Conservation (phyloP, 148 eudicot genomes). For the Diospyros lotus region DNA sequence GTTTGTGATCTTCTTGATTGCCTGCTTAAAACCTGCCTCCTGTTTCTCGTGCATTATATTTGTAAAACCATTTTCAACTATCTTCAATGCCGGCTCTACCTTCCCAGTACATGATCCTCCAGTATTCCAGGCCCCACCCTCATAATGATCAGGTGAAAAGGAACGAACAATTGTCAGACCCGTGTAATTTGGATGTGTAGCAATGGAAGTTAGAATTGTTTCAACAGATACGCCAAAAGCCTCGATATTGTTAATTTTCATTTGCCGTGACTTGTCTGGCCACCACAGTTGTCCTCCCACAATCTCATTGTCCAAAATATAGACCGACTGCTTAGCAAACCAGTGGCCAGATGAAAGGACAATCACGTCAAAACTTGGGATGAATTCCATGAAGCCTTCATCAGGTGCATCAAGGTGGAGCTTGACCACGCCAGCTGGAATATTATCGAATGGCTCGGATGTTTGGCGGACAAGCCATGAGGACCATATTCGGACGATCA, state of each 20-base stretch:
- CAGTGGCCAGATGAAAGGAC: conserved; percentile 97
- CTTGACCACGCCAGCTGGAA: conserved; percentile 60
- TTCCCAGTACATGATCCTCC: conserved; percentile 97
- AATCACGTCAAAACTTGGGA: conserved; percentile 58
- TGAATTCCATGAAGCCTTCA: conserved; percentile 55
- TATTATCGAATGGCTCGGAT: conserved; percentile 42
- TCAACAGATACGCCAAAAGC: conserved; percentile 87
- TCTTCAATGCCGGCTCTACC: conserved; percentile 46
- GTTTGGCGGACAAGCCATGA: conserved; percentile 93
- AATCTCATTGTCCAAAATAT: conserved; percentile 70
- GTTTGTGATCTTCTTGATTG: conserved; percentile 47
- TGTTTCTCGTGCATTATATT: conserved; percentile 80
- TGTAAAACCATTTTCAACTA: conserved; percentile 70
- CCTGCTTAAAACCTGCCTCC: conserved; percentile 54
- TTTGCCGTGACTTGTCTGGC: conserved; percentile 40
- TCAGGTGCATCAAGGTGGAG: conserved; percentile 88
- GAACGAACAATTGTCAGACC: conserved; percentile 77
- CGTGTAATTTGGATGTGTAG: conserved; percentile 55
- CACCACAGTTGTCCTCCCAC: conserved; percentile 92
- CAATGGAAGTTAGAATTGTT: conserved; percentile 63
- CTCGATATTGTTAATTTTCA: conserved; percentile 59
- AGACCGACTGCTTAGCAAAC: conserved; percentile 88
- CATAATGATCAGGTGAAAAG: conserved; percentile 91
- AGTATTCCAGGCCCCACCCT: conserved; percentile 93
- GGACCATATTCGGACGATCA: conserved; percentile 89